Base-by-base conservation (phyloP, 169 alveolate species). In the Plasmodium vivax region DNA sequence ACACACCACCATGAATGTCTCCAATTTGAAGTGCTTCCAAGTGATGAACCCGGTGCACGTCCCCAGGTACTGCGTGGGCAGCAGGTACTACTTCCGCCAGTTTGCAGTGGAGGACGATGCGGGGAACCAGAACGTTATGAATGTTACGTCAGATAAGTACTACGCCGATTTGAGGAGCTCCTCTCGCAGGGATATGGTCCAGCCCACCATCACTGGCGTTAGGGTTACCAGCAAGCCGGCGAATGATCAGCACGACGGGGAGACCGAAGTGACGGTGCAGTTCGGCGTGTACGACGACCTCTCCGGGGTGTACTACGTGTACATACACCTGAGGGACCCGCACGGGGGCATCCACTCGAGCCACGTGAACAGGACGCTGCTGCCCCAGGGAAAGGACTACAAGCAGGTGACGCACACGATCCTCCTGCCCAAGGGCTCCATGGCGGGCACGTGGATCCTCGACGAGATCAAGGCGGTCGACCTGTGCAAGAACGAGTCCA, bases 381-480 rank as follows among this genome's bases (percentile, higher is more conserved):
- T 96, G 96, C 93, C 87, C 45, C 56, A 56, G 27, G 93, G 74
- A 45, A 32, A 82, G 41, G 96, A 92, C 62, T 87, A 93, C 88
- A 95, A 77, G 84, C 3, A 30, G 12, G 82, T 96, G 47, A 27
- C 23, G n/a, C 93, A 94, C 79, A 43, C 38, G 45, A 88, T 95
- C 30, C 38, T 93, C 27, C 92, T 96, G 16, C 98, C 98, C 6
- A 83, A 87, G 71, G 98, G 98, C 27, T 96, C 98, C 14, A 85
- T 96, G 90, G 96, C 97, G 1, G 98, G 98, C 3, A 95, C 95
- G 9, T 96, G 98, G 98, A 12, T 90, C 38, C 41, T 90, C n/a
- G 94, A 90, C 1, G 91, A 90, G 23, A 90, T 90, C 45, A 90
- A 90, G 71, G 91, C 94, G 34, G 74, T 72, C 54, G 94, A 90